Conservation (phyloP, 2,329 filamentous ascomycete genomes). For the Diaporthe longicolla region DNA sequence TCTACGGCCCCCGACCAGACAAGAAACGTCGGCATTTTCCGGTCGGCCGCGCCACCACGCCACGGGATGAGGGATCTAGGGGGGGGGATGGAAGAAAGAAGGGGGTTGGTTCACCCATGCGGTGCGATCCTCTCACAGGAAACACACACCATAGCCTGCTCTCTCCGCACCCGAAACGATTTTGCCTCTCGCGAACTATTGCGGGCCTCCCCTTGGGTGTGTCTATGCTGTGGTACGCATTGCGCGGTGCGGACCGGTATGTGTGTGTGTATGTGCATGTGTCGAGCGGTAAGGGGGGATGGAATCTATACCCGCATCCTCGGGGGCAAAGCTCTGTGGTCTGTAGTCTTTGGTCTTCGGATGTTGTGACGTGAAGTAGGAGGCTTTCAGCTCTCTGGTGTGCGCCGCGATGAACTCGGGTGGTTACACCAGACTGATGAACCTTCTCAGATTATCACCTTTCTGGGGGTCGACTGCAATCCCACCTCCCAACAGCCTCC, state of each 20-base stretch:
- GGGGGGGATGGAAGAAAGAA: neutral
- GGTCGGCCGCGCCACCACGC: neutral
- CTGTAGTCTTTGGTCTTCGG: neutral
- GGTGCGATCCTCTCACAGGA: conserved; percentile 24
- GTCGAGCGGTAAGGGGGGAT: neutral
- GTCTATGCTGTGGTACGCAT: neutral
- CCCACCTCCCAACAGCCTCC: neutral
- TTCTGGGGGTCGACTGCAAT: neutral
- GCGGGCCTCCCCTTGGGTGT: neutral
- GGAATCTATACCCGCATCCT: neutral
- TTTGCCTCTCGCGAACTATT: neutral
- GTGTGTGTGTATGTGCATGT: neutral
- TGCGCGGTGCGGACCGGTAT: neutral
- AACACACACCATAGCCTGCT: neutral
- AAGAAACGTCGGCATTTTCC: neutral
- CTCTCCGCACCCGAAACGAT: neutral
- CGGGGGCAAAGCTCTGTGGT: neutral
- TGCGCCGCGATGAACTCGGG: neutral
- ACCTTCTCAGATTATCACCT: neutral
- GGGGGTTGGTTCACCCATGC: neutral
- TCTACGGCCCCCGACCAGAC: neutral
- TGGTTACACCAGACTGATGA: neutral
- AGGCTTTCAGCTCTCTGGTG: neutral
- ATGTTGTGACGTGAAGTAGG: neutral
- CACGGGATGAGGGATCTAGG: neutral